A percentile compares a stretch with the other conserved stretches of the same genome.
Conservation (phyloP, 2,329 filamentous ascomycete genomes). For the Botrytis elliptica region DNA sequence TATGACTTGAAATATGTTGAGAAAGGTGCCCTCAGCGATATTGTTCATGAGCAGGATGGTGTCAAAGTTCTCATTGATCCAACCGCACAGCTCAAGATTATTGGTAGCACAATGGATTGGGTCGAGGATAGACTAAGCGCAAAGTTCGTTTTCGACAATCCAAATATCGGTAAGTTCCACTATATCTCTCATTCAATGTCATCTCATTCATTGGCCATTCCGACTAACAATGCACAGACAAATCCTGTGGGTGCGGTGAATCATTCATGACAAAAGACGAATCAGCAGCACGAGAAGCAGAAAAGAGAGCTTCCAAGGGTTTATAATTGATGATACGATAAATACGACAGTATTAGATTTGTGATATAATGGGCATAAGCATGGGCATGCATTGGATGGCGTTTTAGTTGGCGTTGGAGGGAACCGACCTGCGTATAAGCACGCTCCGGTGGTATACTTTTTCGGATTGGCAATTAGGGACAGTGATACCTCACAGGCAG, state of each 20-base stretch:
- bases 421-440: constrained; percentile 9
- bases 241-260: constrained; percentile 93
- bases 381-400: constrained; percentile 38
- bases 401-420: constrained; percentile 23
- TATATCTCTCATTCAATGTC: background rate
- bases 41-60: constrained; percentile 91
- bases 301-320: background rate
- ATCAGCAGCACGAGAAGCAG: constrained; percentile 18
- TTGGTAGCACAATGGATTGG: constrained; percentile 99
- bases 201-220: background rate
- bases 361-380: constrained; percentile 23
- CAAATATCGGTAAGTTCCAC: constrained; percentile 85
- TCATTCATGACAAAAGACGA: constrained; percentile 73
- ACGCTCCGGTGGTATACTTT: background rate
- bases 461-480: background rate
- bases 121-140: constrained; percentile 91
- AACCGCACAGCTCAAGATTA: constrained; percentile 96
- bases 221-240: constrained; percentile 58
- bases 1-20: constrained; percentile 97
- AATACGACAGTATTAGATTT: constrained; percentile 17
- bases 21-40: constrained; percentile 83
- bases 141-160: constrained; percentile 92
- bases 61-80: constrained; percentile 95
- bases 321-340: constrained; percentile 35
- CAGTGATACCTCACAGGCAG: constrained; percentile 14